Conservation (phyloP, 805 yeast species). For the Danielia oregonensis region DNA sequence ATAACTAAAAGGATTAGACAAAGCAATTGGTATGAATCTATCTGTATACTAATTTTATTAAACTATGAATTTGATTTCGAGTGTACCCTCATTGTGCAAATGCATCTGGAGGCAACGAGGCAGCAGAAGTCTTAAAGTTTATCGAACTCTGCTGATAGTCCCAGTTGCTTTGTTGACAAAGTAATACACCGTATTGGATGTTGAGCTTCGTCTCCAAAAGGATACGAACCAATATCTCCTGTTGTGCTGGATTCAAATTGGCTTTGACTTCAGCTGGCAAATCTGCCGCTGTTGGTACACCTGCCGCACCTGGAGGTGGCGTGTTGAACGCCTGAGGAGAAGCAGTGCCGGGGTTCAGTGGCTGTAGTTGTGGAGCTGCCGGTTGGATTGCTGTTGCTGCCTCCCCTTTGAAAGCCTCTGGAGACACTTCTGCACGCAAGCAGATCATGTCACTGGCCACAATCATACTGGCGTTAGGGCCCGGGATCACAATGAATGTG, state of each 20-base stretch:
- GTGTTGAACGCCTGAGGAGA: background rate
- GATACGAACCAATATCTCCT: slow-evolving; percentile 60
- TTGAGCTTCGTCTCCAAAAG: slow-evolving; percentile 71
- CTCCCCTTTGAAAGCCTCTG: slow-evolving; percentile 10
- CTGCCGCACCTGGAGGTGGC: background rate
- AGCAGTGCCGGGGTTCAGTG: slow-evolving; percentile 8
- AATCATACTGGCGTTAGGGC: slow-evolving; percentile 64
- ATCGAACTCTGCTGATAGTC: slow-evolving; percentile 64
- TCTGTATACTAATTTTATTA: background rate
- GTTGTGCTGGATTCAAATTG: slow-evolving; percentile 52
- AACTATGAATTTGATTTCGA: background rate
- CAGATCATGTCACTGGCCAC: slow-evolving; percentile 82
- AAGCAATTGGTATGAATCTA: too few species aligned
- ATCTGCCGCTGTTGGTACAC: slow-evolving; percentile 22
- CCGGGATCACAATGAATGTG: slow-evolving; percentile 70
- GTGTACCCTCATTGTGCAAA: slow-evolving; percentile 9
- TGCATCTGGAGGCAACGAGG: slow-evolving; percentile 44
- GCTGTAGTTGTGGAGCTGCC: slow-evolving; percentile 15
- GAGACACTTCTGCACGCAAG: slow-evolving; percentile 31
- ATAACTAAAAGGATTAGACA: too few species aligned
- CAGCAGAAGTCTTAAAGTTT: slow-evolving; percentile 67
- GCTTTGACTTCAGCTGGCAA: slow-evolving; percentile 55
- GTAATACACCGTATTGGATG: slow-evolving; percentile 74
- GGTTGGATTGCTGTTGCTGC: slow-evolving; percentile 9
- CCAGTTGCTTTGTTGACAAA: slow-evolving; percentile 87